These are phyloP conservation scores for Kernera saxatilis DNA, from an alignment of 345 rosid species.

Conservation along the genomic window DNA sequence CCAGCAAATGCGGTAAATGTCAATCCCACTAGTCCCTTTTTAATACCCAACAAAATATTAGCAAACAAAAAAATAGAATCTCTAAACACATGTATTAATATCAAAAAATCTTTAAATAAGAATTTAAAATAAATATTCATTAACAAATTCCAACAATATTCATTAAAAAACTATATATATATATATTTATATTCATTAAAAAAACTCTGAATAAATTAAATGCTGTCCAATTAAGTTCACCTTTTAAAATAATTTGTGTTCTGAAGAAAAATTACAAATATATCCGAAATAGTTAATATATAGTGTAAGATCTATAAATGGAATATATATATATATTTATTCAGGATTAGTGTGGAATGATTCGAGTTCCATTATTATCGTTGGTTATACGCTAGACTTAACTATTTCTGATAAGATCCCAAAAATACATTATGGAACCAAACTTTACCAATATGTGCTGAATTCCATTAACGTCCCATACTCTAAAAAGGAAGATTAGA, in stretches of 20 bases:
- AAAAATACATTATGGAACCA: slow-evolving; percentile 18
- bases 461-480: slow-evolving; percentile 4
- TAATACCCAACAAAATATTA: background rate
- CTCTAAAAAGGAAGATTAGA: background rate
- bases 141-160: too few relatives aligned
- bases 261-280: background rate
- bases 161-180: too few relatives aligned
- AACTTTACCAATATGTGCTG: slow-evolving; percentile 20
- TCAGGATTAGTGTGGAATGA: slow-evolving; percentile 14
- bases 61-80: background rate
- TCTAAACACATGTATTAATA: background rate
- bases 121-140: background rate
- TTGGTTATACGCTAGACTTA: slow-evolving; percentile 14
- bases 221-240: background rate
- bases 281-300: background rate
- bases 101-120: background rate
- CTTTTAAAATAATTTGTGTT: background rate
- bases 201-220: background rate
- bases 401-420: slow-evolving; percentile 21
- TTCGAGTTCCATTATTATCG: slow-evolving; percentile 24
- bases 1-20: slow-evolving; percentile 67
- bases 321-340: background rate
- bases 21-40: slow-evolving; percentile 78
- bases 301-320: background rate
- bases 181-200: too few relatives aligned